Evolutionary conservation across 176 grass and related monocot genomes (phyloP).

Genomic region (Triticum urartu): DNA sequence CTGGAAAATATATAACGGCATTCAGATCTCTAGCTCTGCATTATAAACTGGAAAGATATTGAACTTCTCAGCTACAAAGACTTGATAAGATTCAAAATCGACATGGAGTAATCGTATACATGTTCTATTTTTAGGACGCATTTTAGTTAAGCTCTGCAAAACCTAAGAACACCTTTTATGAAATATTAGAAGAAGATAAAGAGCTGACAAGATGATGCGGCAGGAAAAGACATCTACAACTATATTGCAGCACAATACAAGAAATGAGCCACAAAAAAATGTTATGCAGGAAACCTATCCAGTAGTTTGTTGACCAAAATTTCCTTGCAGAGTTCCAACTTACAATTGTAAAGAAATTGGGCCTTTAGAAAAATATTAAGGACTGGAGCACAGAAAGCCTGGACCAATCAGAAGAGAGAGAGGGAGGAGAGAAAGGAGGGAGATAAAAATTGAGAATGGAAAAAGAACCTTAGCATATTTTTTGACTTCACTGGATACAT

Average conservation of each 20-base stretch:
- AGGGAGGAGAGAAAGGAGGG: background rate
- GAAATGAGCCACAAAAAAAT: background rate
- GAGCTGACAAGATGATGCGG: background rate
- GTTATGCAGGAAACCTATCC: background rate
- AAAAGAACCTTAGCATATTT: background rate
- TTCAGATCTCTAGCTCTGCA: background rate
- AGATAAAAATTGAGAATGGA: background rate
- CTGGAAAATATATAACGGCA: background rate
- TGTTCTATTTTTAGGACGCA: background rate
- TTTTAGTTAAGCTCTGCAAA: background rate
- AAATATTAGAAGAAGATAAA: background rate
- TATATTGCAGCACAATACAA: conserved; percentile 2
- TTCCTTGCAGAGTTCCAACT: background rate
- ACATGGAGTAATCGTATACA: background rate
- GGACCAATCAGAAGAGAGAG: background rate
- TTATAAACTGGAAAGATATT: conserved; percentile 2
- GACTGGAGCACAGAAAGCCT: background rate
- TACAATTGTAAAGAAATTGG: background rate
- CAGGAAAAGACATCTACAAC: background rate
- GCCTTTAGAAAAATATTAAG: background rate
- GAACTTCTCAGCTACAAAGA: background rate
- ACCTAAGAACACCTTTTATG: background rate
- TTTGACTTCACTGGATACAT: conserved; percentile 1
- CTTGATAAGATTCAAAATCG: background rate
- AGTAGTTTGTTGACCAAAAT: no score